Evolutionary conservation across 2,329 filamentous ascomycete genomes (phyloP).

Genomic region (Neoascochyta sp.): DNA sequence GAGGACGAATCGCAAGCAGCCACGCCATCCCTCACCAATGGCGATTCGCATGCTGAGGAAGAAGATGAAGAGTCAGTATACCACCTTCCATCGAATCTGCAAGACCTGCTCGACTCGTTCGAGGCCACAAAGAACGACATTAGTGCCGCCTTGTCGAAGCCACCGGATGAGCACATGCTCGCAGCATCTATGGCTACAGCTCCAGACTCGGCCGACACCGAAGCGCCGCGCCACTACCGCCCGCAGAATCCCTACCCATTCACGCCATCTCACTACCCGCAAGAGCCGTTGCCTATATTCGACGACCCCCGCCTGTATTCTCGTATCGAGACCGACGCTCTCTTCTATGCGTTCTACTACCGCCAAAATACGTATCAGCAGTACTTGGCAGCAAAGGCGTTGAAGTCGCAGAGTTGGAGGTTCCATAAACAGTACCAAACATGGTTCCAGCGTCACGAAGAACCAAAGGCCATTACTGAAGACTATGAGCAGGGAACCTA

Average conservation of each 20-base stretch:
- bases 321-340: slow-evolving; percentile 87
- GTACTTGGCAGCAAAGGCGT: slow-evolving; percentile 89
- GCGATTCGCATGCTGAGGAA: slow-evolving; percentile 51
- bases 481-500: slow-evolving; percentile 99
- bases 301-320: slow-evolving; percentile 85
- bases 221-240: slow-evolving; percentile 78
- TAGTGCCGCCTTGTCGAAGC: slow-evolving; percentile 56
- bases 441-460: slow-evolving; percentile 98
- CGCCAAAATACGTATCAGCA: slow-evolving; percentile 95
- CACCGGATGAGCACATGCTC: slow-evolving; percentile 68
- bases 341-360: slow-evolving; percentile 99
- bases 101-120: slow-evolving; percentile 87
- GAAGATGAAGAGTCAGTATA: slow-evolving; percentile 78
- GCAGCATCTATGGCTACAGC: slow-evolving; percentile 68
- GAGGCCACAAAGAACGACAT: slow-evolving; percentile 74
- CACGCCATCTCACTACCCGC: slow-evolving; percentile 80
- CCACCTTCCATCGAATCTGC: slow-evolving; percentile 82
- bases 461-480: slow-evolving; percentile 97
- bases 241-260: slow-evolving; percentile 73
- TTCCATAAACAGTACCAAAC: slow-evolving; percentile 99
- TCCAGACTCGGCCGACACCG: slow-evolving; percentile 73
- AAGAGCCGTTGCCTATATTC: slow-evolving; percentile 86
- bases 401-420: slow-evolving; percentile 97
- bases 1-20: slow-evolving; percentile 34
- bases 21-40: slow-evolving; percentile 48